These are phyloP conservation scores for Mycena capillaripes DNA, from an alignment of 768 basidiomycete species.

Conservation along the genomic window DNA sequence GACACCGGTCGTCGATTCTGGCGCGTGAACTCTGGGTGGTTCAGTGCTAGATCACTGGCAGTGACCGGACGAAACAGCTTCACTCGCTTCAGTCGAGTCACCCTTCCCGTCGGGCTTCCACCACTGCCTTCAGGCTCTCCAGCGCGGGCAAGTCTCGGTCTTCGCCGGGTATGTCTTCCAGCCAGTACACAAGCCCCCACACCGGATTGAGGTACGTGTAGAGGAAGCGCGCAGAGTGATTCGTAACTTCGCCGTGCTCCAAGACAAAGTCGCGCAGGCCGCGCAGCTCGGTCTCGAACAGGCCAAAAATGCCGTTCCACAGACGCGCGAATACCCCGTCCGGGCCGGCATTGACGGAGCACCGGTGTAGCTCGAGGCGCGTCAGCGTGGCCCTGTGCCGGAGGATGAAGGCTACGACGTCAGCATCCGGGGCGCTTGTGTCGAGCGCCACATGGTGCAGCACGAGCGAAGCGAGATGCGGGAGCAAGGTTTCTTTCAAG, in stretches of 20 bases:
- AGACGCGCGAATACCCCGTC: background rate
- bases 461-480: background rate
- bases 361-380: conserved; percentile 6
- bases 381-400: conserved; percentile 19
- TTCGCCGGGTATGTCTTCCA: background rate
- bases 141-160: background rate
- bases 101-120: background rate
- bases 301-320: conserved; percentile 15
- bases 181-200: background rate
- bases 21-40: too few relatives aligned
- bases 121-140: conserved; percentile 47
- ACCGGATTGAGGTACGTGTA: background rate
- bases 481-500: background rate
- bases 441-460: conserved; percentile 10
- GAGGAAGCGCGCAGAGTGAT: background rate
- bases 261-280: background rate
- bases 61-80: too few relatives aligned
- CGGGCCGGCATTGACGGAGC: conserved; percentile 1
- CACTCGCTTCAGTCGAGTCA: too few relatives aligned
- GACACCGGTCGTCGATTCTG: too few relatives aligned
- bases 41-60: too few relatives aligned
- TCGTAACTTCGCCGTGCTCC: background rate
- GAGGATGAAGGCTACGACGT: conserved; percentile 17
- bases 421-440: background rate
- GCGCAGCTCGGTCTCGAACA: conserved; percentile 1